A percentile compares a stretch with the other conserved stretches of the same genome.
Evolutionary conservation across 2,329 filamentous ascomycete genomes (phyloP).

Genomic region (Hymenoscyphus linearis): DNA sequence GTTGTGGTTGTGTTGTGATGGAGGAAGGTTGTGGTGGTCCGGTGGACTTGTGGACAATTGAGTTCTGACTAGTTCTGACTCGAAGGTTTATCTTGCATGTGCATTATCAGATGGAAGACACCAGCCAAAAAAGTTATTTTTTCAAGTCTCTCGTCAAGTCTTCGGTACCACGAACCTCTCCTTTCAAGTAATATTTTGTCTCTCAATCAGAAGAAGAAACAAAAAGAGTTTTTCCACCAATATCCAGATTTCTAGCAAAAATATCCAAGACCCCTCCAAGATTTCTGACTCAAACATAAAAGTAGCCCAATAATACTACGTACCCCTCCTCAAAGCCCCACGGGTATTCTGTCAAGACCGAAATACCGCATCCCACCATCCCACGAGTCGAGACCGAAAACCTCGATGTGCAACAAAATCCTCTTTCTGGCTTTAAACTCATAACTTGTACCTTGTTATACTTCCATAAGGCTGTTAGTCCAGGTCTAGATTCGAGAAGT

Average conservation of each 20-base stretch:
- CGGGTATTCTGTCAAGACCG: neutral
- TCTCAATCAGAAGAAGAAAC: no score
- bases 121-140: no score
- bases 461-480: no score
- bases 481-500: no score
- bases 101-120: neutral
- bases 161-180: no score
- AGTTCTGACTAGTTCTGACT: no score
- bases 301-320: neutral
- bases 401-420: neutral
- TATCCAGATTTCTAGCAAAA: neutral
- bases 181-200: no score
- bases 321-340: neutral
- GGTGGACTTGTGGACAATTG: no score
- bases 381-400: neutral
- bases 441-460: no score
- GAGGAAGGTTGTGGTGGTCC: neutral
- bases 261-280: neutral
- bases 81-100: constrained; percentile 14
- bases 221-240: neutral
- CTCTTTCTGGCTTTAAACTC: no score
- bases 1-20: neutral
- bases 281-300: neutral
- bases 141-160: no score
- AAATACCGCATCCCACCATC: neutral